Base-by-base conservation (phyloP, 169 alveolate species). In the Plasmodium adleri region DNA sequence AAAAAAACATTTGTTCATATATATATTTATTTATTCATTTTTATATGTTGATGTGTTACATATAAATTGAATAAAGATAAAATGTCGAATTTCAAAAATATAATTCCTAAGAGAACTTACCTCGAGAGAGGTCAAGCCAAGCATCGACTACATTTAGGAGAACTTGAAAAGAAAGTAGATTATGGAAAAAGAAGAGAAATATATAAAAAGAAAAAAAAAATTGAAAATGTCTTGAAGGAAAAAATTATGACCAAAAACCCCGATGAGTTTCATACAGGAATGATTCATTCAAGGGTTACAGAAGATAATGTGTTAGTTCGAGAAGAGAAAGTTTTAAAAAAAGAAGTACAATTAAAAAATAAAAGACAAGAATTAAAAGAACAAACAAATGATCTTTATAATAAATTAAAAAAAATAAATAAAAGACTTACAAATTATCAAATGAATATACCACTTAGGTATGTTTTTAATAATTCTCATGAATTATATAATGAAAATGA, bases 261-360 rank as follows among this genome's bases (percentile, higher is more conserved):
- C 0, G 89, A 78, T 78, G 89, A 78, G 47, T 78, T 78, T 70
- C 75, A 78, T 45, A 78, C 89, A 20, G 89, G 89, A 49, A 78
- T 78, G 78, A 54, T 78, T 58, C 89, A 78, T n/a, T 78, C 89
- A 43, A 49, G 89, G 47, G 32, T 78, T 49, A 63, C 28, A 10
- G 78, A 78, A 22, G 54, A 45, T 3, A 64, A 64, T 45, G 59
- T 64, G 12, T 78, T 78, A 66, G 20, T 64, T 24, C 64, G 67
- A 13, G 89, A 78, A 70, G 71, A 78, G 28, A 78, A 49, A 32
- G 71, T 67, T 20, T 32, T 28, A 13, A 64, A 28, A 43, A 56
- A 52, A 24, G 71, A 63, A 32, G 43, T 64, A 13, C 54, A 50
- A 13, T 64, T 78, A 66, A 66, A 66, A 78, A 7, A 78, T 22